Conservation (phyloP, 108 stramenopile genomes). For the Chaetoceros muelleri region DNA sequence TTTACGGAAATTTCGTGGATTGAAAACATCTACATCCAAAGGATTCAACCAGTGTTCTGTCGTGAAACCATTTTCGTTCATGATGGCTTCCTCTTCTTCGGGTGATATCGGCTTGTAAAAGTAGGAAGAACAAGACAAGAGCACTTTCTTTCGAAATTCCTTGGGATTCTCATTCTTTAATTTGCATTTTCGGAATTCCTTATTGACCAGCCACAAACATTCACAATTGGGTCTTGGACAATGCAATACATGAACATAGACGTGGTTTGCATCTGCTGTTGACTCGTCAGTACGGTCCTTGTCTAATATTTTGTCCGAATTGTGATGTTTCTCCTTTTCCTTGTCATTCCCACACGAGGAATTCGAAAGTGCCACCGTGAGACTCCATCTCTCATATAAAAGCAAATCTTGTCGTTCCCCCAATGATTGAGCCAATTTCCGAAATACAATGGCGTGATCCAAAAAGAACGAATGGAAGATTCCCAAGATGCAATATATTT, state of each 20-base stretch:
- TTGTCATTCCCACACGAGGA: no score
- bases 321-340: neutral
- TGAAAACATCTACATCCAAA: neutral
- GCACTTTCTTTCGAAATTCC: neutral
- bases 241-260: neutral
- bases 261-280: neutral
- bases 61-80: neutral
- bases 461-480: no score
- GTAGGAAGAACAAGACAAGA: neutral
- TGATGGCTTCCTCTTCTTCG: neutral
- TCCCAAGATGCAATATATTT: neutral
- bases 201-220: slow-evolving; percentile 9
- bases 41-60: slow-evolving; percentile 5
- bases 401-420: slow-evolving; percentile 4
- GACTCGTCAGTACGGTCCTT: neutral
- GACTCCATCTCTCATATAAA: slow-evolving; percentile 14
- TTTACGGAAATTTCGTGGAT: no score
- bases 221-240: slow-evolving; percentile 18
- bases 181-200: slow-evolving; percentile 5
- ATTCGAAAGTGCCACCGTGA: neutral
- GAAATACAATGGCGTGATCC: neutral
- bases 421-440: slow-evolving; percentile 6
- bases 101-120: slow-evolving; percentile 7
- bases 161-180: neutral
- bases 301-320: neutral